Base-by-base conservation (phyloP, 441 rosid genomes). In the Erodium trifolium region DNA sequence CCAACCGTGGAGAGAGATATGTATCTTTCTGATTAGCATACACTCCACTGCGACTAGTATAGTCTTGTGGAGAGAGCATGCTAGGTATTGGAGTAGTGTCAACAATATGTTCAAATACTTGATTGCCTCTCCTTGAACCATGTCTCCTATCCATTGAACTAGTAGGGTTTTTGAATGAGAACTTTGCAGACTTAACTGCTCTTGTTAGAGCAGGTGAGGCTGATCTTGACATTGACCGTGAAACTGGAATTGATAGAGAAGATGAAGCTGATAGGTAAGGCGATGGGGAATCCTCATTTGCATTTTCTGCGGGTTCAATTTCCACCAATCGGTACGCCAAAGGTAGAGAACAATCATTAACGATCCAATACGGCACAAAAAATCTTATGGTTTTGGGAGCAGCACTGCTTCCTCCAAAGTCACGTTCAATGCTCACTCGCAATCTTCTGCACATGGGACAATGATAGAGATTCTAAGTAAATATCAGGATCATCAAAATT, bases 31-130 rank as follows among this genome's bases (percentile, higher is more conserved):
- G 98, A 55, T 96, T 89, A 47, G 89, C 79, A 78, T 90, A 91
- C 73, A 81, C 70, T 67, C 97, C 97, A 78, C 89, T 82, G 65
- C 89, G 89, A 74, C 92, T 83, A 29, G 88, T 89, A 77, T 87
- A 83, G 63, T 93, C 99, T 73, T 91, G 97, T 35, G 92, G 98
- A 75, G 99, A 96, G 84, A 96, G 87, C 99, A 96, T 96, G 82
- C 92, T 89, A 70, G 99, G 96, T 69, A 82, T 75, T 6, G 96
- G 96, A 78, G 90, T 90, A 69, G 89, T 89, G 78, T 96, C 98
- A 82, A 86, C 98, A 68, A 96, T 83, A 51, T 77, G 81, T 86
- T 96, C 99, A 57, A 96, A 83, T 73, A 89, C 92, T 77, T 89
- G 87, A 72, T 85, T 53, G 74, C 84, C 93, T 78, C 92, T 84